Base-by-base conservation (phyloP, 371 early-diverging fungal genomes). In the Nematocida displodere region DNA sequence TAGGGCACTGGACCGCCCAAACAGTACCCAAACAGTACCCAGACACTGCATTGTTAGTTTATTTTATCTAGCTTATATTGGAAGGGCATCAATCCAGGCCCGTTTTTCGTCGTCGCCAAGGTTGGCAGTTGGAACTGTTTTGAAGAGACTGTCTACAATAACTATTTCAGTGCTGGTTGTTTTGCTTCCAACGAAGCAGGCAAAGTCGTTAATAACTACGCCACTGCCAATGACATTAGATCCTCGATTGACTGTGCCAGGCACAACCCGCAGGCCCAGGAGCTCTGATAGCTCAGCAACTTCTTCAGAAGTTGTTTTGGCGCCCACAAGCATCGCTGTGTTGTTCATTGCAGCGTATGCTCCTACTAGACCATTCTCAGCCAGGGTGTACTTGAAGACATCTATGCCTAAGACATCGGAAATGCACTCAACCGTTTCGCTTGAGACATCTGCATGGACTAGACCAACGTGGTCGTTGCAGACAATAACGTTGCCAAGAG, bases 391-490 rank as follows among this genome's bases (percentile, higher is more conserved):
- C 81, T 94, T 88, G 86, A 94, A 96, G 13, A 97, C 98, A 85
- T 97, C 96, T 26, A 99, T 97, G 77, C 89, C 88, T 33, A 99
- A 86, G 17, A 91, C 91, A 85, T 99, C 96, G 40, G 91, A 90
- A 85, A 99, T 95, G 64, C 93, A 91, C 82, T 97, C 95, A 82
- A 94, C 93, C 7, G 95, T 97, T 82, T 95, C 96, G 77, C 81
- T 55, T 44, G 59, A 64, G 53, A 99, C 87, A 82, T 99, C 99
- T 11, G 95, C 95, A 81, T 97, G 95, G 22, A 95, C 94, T 15
- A 99, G 84, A n/a, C 96, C 98, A 53, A 93, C 92, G 80, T 95
- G 91, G 82, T 99, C 99, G 83, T 99, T 99, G 87, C 98, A 98
- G 11, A 95, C 91, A 84, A 99, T 92, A 31, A 95, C 94, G 83